Conservation (phyloP, 805 yeast genomes). For the Vanderwaltozyma polyspora region DNA sequence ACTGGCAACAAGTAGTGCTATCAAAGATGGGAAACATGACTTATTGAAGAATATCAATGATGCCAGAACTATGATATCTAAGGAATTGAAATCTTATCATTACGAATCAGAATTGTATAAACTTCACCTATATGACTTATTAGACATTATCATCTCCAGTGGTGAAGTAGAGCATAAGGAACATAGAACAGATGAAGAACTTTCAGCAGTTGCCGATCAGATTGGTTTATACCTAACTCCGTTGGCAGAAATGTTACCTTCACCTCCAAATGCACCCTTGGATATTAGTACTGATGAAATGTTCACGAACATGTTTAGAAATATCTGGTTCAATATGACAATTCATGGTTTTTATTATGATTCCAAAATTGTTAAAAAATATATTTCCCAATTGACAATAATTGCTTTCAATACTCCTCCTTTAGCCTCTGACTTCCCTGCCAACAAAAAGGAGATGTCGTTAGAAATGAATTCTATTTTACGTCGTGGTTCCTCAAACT, state of each 20-base stretch:
- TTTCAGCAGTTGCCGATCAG: slow-evolving; percentile 57
- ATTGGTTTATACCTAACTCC: slow-evolving; percentile 58
- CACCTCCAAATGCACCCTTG: slow-evolving; percentile 35
- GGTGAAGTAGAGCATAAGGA: slow-evolving; percentile 72
- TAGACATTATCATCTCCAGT: slow-evolving; percentile 54
- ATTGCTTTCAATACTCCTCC: slow-evolving; percentile 87
- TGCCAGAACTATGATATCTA: slow-evolving; percentile 40
- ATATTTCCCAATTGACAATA: slow-evolving; percentile 39
- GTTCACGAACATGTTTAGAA: slow-evolving; percentile 54
- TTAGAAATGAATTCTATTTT: slow-evolving; percentile 84
- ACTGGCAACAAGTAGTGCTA: slow-evolving; percentile 36
- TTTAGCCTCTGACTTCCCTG: slow-evolving; percentile 67
- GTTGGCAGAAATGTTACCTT: slow-evolving; percentile 64
- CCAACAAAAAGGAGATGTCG: slow-evolving; percentile 81
- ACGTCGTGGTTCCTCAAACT: slow-evolving; percentile 79
- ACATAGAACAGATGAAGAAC: slow-evolving; percentile 67
- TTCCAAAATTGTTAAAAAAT: slow-evolving; percentile 42
- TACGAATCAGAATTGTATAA: slow-evolving; percentile 34
- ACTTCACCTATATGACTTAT: slow-evolving; percentile 52
- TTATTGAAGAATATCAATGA: slow-evolving; percentile 33
- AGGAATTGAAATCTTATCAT: slow-evolving; percentile 21
- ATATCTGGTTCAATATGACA: slow-evolving; percentile 89
- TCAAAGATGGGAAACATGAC: slow-evolving; percentile 29
- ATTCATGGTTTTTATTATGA: slow-evolving; percentile 75
- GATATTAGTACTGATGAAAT: slow-evolving; percentile 31